phyloP scores from a whole-genome alignment of 75 land plant genomes.

The Chamaecyparis obtusa region DNA sequence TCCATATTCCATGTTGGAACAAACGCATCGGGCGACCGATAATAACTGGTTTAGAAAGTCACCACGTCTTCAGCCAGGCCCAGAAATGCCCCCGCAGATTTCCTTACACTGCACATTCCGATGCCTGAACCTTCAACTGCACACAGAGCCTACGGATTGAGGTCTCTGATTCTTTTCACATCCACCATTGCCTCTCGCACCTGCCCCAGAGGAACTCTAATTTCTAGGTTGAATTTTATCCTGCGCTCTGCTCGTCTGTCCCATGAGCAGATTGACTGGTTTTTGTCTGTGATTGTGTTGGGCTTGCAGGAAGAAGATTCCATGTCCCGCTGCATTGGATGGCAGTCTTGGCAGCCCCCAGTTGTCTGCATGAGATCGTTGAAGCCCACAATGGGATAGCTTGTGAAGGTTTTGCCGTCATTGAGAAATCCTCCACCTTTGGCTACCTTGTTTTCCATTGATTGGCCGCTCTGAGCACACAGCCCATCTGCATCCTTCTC shows the following conservation, averaged over 20 bases:
- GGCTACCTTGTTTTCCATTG: background rate
- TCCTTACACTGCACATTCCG: background rate
- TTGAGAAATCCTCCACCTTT: slow-evolving; percentile 19
- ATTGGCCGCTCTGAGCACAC: background rate
- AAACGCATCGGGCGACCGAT: background rate
- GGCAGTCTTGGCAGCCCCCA: slow-evolving; percentile 26
- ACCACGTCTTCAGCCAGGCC: background rate
- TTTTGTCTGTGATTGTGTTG: background rate
- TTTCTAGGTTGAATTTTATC: slow-evolving; percentile 12
- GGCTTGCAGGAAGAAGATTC: background rate
- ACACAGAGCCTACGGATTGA: background rate
- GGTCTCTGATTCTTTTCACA: slow-evolving; percentile 15
- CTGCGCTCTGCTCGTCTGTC: background rate
- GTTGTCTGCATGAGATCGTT: slow-evolving; percentile 23
- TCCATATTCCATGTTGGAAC: slow-evolving; percentile 9
- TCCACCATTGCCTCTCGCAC: slow-evolving; percentile 20
- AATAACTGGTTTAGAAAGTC: background rate
- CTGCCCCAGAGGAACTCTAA: slow-evolving; percentile 13
- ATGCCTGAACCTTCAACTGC: background rate
- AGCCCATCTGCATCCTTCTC: slow-evolving; percentile 5
- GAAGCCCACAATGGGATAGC: slow-evolving; percentile 34
- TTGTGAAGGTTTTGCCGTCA: slow-evolving; percentile 15
- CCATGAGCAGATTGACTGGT: slow-evolving; percentile 8
- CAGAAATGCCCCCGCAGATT: background rate
- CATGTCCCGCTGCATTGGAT: background rate